These are phyloP conservation scores for Cyberlindnera meyerae DNA, from an alignment of 805 yeast species.

Conservation along the genomic window DNA sequence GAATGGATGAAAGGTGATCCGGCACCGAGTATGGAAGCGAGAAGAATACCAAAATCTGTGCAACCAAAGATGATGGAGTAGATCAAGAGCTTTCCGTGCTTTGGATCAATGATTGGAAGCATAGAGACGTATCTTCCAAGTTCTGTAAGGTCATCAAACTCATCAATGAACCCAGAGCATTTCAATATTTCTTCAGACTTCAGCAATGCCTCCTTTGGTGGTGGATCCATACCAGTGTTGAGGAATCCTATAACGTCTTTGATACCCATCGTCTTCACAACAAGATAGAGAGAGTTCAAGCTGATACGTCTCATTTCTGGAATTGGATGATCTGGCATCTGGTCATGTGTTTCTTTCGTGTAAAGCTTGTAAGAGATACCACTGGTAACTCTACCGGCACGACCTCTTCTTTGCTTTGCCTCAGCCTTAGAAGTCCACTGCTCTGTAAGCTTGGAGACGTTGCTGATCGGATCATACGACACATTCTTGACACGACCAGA, in stretches of 20 bases:
- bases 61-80: slow-evolving; percentile 82
- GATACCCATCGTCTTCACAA: slow-evolving; percentile 87
- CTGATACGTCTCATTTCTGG: slow-evolving; percentile 89
- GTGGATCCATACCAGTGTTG: slow-evolving; percentile 77
- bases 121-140: slow-evolving; percentile 76
- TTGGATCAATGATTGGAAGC: slow-evolving; percentile 78
- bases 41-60: slow-evolving; percentile 66
- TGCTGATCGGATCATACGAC: slow-evolving; percentile 60
- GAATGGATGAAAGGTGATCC: slow-evolving; percentile 70
- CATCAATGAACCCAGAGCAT: slow-evolving; percentile 68
- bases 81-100: slow-evolving; percentile 76
- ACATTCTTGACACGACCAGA: slow-evolving; percentile 80
- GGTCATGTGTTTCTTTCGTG: slow-evolving; percentile 54
- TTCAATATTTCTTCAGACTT: slow-evolving; percentile 44
- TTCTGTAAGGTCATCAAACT: slow-evolving; percentile 52
- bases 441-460: slow-evolving; percentile 69
- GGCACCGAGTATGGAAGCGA: slow-evolving; percentile 71
- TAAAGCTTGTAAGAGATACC: slow-evolving; percentile 82
- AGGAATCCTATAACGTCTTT: slow-evolving; percentile 65
- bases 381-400: slow-evolving; percentile 91
- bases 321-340: slow-evolving; percentile 67
- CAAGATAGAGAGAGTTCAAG: slow-evolving; percentile 74
- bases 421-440: slow-evolving; percentile 90
- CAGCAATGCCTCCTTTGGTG: slow-evolving; percentile 38
- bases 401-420: slow-evolving; percentile 85